A percentile compares a stretch with the other conserved stretches of the same genome.
phyloP scores from a whole-genome alignment of 352 stramenopile genomes.

The Peronospora belbahrii region DNA sequence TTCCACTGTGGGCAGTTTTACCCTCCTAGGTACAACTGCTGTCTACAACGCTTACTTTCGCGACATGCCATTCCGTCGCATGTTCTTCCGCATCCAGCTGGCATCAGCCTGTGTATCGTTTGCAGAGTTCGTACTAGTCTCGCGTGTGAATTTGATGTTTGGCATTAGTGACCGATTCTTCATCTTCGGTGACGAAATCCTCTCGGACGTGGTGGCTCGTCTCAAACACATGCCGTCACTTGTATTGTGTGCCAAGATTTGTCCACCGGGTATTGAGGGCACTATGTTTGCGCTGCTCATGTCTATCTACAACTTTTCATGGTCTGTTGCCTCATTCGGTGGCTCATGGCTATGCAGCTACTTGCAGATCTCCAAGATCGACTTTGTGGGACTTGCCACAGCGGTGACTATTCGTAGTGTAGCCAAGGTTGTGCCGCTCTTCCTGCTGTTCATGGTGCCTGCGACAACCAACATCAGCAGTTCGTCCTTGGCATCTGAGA shows the following conservation, averaged over 20 bases:
- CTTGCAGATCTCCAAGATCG: constrained; percentile 63
- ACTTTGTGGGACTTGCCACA: constrained; percentile 52
- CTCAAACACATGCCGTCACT: constrained; percentile 91
- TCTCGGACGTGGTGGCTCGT: constrained; percentile 67
- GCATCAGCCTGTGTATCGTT: constrained; percentile 58
- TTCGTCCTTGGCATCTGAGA: constrained; percentile 29
- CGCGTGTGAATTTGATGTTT: constrained; percentile 51
- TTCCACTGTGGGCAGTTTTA: constrained; percentile 66
- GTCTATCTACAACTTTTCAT: constrained; percentile 84
- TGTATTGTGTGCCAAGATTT: constrained; percentile 93
- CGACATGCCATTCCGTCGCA: constrained; percentile 64
- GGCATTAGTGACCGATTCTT: constrained; percentile 65
- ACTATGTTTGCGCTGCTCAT: constrained; percentile 92
- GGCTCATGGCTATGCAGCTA: constrained; percentile 73
- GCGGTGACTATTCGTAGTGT: constrained; percentile 52
- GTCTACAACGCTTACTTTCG: constrained; percentile 78
- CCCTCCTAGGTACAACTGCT: constrained; percentile 56
- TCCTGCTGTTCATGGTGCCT: constrained; percentile 70
- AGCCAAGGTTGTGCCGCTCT: constrained; percentile 57
- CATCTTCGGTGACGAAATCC: constrained; percentile 77
- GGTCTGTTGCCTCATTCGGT: constrained; percentile 67
- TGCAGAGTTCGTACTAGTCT: constrained; percentile 64
- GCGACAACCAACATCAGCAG: constrained; percentile 62
- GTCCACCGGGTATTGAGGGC: constrained; percentile 92
- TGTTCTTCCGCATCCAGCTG: constrained; percentile 73